Evolutionary conservation across 805 yeast genomes (phyloP).

Genomic region (Starmerella bacillaris): DNA sequence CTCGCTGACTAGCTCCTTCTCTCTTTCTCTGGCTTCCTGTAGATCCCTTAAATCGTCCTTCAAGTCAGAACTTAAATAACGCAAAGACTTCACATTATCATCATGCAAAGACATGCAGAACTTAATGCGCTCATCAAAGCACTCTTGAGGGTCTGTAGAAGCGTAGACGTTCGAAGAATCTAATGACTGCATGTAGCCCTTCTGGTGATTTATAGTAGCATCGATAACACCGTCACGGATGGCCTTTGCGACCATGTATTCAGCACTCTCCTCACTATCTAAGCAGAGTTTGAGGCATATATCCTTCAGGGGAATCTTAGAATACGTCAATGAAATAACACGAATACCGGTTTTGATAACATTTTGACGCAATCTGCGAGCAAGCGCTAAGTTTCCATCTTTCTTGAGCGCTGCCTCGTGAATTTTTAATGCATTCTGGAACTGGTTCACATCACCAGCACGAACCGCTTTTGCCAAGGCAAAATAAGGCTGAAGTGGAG

Average conservation of each 20-base stretch:
- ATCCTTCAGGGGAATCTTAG: slow-evolving; percentile 78
- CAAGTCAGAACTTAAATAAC: slow-evolving; percentile 52
- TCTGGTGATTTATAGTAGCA: slow-evolving; percentile 77
- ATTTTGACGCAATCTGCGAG: slow-evolving; percentile 79
- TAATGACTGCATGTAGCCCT: slow-evolving; percentile 78
- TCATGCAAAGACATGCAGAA: slow-evolving; percentile 82
- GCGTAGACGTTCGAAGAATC: slow-evolving; percentile 77
- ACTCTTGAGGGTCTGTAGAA: slow-evolving; percentile 67
- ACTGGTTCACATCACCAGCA: slow-evolving; percentile 70
- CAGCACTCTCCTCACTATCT: slow-evolving; percentile 90
- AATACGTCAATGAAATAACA: slow-evolving; percentile 76
- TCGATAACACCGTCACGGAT: slow-evolving; percentile 95
- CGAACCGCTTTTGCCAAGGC: slow-evolving; percentile 82
- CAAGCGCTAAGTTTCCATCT: slow-evolving; percentile 71
- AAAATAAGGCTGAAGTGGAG: slow-evolving; percentile 60
- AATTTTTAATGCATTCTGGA: slow-evolving; percentile 49
- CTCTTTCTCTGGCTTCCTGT: slow-evolving; percentile 39
- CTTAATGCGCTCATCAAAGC: slow-evolving; percentile 81
- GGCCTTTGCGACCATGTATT: slow-evolving; percentile 90
- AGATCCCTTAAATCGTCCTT: slow-evolving; percentile 34
- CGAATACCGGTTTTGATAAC: slow-evolving; percentile 96
- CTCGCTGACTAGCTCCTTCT: slow-evolving; percentile 31
- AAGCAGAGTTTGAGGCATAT: slow-evolving; percentile 81
- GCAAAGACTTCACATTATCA: slow-evolving; percentile 85
- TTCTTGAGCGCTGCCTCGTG: slow-evolving; percentile 44